Evolutionary conservation across 2,329 filamentous ascomycete species (phyloP).

Genomic region (Aspergillus sp.): DNA sequence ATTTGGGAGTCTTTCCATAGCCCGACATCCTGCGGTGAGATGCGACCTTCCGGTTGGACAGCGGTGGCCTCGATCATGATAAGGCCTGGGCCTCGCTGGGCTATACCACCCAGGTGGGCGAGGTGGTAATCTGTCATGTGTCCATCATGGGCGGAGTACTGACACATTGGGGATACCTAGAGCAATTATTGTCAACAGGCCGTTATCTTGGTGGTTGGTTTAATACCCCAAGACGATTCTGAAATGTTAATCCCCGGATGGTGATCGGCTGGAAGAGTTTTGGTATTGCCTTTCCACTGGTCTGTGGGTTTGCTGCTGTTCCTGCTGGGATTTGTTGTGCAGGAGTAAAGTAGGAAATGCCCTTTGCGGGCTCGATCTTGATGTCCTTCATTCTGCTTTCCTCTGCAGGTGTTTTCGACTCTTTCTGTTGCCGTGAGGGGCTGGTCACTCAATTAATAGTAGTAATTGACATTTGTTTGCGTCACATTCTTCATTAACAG

Average conservation of each 20-base stretch:
- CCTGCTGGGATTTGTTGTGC: constrained; percentile 39
- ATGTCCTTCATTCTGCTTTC: no score
- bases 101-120: constrained; percentile 77
- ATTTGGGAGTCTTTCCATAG: constrained; percentile 86
- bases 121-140: constrained; percentile 80
- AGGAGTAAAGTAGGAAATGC: constrained; percentile 47
- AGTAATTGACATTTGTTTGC: accelerated
- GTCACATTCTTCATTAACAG: no score
- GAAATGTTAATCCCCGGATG: constrained; percentile 60
- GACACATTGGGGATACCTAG: constrained; percentile 63
- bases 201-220: not conserved
- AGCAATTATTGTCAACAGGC: no score
- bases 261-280: constrained; percentile 62
- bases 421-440: no score
- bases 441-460: no score
- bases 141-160: constrained; percentile 68
- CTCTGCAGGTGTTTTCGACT: no score
- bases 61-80: constrained; percentile 76
- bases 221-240: constrained; percentile 43
- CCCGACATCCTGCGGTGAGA: constrained; percentile 63
- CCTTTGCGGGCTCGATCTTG: constrained; percentile 29
- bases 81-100: constrained; percentile 73
- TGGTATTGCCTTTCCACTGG: constrained; percentile 45
- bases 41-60: constrained; percentile 74
- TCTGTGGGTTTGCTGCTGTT: constrained; percentile 43